Evolutionary conservation across 2,329 filamentous ascomycete species (phyloP), one percentile per base, ranked within the genome.

Genomic region (Colletotrichum coccodes): DNA sequence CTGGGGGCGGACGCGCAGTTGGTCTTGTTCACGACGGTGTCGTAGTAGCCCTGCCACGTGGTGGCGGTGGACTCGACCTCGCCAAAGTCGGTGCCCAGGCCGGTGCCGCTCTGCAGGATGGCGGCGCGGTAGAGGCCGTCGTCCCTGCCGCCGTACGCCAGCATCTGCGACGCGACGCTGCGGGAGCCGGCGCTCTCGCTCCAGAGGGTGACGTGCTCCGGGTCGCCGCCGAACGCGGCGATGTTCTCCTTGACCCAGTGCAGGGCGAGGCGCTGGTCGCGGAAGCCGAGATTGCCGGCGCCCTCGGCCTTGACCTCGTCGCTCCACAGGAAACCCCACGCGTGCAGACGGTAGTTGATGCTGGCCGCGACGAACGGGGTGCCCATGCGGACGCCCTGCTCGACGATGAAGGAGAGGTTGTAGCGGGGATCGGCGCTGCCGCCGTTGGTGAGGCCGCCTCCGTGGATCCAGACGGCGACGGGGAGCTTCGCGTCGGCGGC

Each of bases 381-480:
- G 62, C 79, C 78, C 49, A 84, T 83, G 44, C 79, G 73, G 5
- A 83, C 80, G 0, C 83, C 82, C 53, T 85, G 83, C 12, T 82
- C 76, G 14, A 91, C 86, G 58, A 91, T 86, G 70, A 84, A 87
- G 42, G 85, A 87, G 65, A 90, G 80, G 74, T 91, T 91, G 75
- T 91, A 92, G 34, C 88, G 82, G 26, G 82, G 74, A 61, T 87
- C 84, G 73, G 73, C 18, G 78, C 71, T 70, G 16, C 71, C 65
- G 23, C 73, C 74, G 62, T 67, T 71, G n/a, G 46, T 64, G 34
- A 70, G 64, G 46, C 68, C 74, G 53, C 79, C 78, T 47, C 84
- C 84, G 72, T 90, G 85, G 32, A 91, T 89, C 87, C 89, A 91
- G 0, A 90, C 81, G 16, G 81, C 83, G 7, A 91, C 86, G 0